Evolutionary conservation across 2,329 filamentous ascomycete species (phyloP).

Genomic region (Elsinoe australis): DNA sequence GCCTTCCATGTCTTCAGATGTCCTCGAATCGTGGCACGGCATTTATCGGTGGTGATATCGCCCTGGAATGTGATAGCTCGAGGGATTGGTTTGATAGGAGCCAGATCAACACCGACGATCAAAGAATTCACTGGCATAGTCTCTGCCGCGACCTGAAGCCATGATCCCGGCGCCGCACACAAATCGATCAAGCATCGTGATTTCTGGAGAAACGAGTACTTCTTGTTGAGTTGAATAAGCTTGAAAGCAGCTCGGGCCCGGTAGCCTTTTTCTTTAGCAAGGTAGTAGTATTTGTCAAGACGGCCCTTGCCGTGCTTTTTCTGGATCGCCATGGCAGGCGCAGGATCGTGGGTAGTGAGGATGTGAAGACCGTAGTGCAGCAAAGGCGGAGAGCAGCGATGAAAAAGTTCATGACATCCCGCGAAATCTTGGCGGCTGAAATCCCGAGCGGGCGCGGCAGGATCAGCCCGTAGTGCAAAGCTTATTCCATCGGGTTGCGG

Average conservation of each 20-base stretch:
- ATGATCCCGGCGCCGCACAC: constrained; percentile 92
- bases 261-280: constrained; percentile 98
- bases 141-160: constrained; percentile 94
- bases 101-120: constrained; percentile 88
- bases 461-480: neutral
- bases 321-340: constrained; percentile 72
- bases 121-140: constrained; percentile 85
- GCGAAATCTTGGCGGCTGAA: constrained; percentile 11
- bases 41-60: constrained; percentile 97
- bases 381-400: neutral
- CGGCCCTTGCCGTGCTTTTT: constrained; percentile 99
- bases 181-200: constrained; percentile 95
- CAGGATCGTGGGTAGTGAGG: neutral
- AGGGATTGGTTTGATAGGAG: constrained; percentile 92
- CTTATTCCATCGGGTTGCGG: neutral
- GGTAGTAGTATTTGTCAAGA: constrained; percentile 97
- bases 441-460: neutral
- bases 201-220: constrained; percentile 96
- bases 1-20: constrained; percentile 96
- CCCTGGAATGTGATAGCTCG: constrained; percentile 91
- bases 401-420: constrained; percentile 16
- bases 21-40: constrained; percentile 75
- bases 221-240: constrained; percentile 96
- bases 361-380: neutral
- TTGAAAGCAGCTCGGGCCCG: constrained; percentile 95